Conservation (phyloP, 345 rosid genomes). For the Isatis tinctoria region DNA sequence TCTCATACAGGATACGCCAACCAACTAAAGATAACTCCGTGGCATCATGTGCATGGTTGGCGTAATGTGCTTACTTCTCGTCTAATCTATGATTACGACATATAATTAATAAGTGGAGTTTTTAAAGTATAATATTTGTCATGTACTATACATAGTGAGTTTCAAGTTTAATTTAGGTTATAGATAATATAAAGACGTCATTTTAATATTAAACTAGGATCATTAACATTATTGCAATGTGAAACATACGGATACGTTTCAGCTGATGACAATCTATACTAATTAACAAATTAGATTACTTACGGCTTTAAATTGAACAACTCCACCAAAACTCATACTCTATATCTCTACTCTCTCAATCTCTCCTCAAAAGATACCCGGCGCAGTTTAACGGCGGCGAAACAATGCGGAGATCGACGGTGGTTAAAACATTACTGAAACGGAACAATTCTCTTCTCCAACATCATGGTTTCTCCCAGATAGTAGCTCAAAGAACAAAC, state of each 20-base stretch:
- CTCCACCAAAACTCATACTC: not conserved
- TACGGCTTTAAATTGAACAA: not conserved
- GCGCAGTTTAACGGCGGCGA: not conserved
- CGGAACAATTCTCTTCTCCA: conserved; percentile 18
- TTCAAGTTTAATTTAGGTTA: not conserved
- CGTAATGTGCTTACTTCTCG: conserved; percentile 8
- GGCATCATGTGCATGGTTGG: not conserved
- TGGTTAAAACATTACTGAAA: conserved; percentile 34
- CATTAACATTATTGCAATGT: not conserved
- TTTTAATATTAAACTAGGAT: not conserved
- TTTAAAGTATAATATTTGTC: not conserved
- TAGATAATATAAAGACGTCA: conserved; percentile 5
- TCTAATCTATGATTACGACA: not conserved
- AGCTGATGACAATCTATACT: not conserved
- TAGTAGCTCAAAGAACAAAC: conserved; percentile 27
- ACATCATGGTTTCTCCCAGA: conserved; percentile 35
- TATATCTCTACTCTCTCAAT: not conserved
- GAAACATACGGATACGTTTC: conserved; percentile 14
- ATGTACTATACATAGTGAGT: not conserved
- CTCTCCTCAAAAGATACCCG: not conserved
- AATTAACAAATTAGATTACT: no score
- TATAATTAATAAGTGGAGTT: not conserved
- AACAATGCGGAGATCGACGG: conserved; percentile 41
- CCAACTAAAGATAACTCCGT: not conserved
- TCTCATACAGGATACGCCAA: not conserved